A percentile compares a stretch with the other conserved stretches of the same genome.
These are phyloP conservation scores for Pichia sp. DNA, from an alignment of 1,139 yeast genomes.

Conservation along the genomic window DNA sequence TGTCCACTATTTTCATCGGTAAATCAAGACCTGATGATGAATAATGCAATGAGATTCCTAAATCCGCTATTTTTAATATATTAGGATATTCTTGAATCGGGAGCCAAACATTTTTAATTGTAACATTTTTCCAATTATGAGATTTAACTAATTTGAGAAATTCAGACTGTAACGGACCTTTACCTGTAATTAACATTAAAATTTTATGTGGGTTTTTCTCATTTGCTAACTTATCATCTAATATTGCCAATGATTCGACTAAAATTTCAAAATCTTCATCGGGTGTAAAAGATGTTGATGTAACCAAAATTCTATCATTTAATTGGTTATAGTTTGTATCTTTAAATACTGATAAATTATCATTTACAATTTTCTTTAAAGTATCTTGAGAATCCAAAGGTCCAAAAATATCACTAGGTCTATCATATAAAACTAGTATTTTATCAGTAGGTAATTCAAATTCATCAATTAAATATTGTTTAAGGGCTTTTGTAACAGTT, in stretches of 20 bases:
- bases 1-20: constrained; percentile 96
- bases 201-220: constrained; percentile 36
- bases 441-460: constrained; percentile 41
- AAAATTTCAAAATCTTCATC: constrained; percentile 82
- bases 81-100: constrained; percentile 73
- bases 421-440: constrained; percentile 56
- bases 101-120: constrained; percentile 69
- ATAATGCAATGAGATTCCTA: constrained; percentile 85
- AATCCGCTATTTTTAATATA: constrained; percentile 68
- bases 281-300: constrained; percentile 92
- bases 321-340: constrained; percentile 28
- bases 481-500: constrained; percentile 79
- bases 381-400: constrained; percentile 35
- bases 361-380: constrained; percentile 19
- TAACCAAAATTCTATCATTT: constrained; percentile 59
- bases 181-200: constrained; percentile 79
- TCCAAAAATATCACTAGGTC: constrained; percentile 64
- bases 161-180: constrained; percentile 69
- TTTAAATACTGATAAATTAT: constrained; percentile 34
- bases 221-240: constrained; percentile 41
- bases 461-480: constrained; percentile 45
- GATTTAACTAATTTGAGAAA: constrained; percentile 43
- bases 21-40: constrained; percentile 91
- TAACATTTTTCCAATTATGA: constrained; percentile 39
- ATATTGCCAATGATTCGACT: constrained; percentile 57